Conservation (phyloP, 805 yeast genomes). For the Pichia eremophila region DNA sequence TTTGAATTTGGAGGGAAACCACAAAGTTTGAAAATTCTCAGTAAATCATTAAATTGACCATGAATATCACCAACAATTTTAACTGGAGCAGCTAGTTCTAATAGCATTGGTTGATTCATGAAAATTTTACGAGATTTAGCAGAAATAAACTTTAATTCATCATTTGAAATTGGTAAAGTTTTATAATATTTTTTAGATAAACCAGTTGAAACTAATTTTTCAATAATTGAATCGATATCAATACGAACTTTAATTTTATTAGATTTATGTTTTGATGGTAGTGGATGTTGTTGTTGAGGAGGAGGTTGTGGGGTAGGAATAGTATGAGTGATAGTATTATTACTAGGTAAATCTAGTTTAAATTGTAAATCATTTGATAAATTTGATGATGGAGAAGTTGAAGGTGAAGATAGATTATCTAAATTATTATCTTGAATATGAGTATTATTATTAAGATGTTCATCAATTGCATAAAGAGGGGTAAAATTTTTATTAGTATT, state of each 20-base stretch:
- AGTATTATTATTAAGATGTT: background rate
- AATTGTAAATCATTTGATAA: conserved; percentile 14
- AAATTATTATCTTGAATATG: too few relatives aligned
- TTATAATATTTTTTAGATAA: conserved; percentile 32
- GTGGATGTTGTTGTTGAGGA: too few relatives aligned
- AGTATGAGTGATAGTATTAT: too few relatives aligned
- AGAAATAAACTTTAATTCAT: conserved; percentile 50
- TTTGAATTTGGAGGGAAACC: conserved; percentile 52
- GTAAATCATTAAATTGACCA: conserved; percentile 50
- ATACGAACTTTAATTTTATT: conserved; percentile 14
- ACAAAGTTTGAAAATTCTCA: conserved; percentile 46
- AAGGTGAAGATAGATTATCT: conserved; percentile 5
- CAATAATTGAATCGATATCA: conserved; percentile 56
- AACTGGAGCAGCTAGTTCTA: conserved; percentile 67
- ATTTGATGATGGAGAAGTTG: conserved; percentile 22
- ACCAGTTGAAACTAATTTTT: conserved; percentile 47
- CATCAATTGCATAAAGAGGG: background rate
- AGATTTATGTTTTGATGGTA: background rate
- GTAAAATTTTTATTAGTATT: background rate
- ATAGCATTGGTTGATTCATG: conserved; percentile 52
- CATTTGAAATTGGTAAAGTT: conserved; percentile 40
- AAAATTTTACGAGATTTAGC: conserved; percentile 51
- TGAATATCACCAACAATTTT: conserved; percentile 81
- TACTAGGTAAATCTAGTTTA: background rate
- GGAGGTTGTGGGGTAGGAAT: too few relatives aligned